Conservation (phyloP, 2,329 filamentous ascomycete species). For the Atkinsonella texensis region DNA sequence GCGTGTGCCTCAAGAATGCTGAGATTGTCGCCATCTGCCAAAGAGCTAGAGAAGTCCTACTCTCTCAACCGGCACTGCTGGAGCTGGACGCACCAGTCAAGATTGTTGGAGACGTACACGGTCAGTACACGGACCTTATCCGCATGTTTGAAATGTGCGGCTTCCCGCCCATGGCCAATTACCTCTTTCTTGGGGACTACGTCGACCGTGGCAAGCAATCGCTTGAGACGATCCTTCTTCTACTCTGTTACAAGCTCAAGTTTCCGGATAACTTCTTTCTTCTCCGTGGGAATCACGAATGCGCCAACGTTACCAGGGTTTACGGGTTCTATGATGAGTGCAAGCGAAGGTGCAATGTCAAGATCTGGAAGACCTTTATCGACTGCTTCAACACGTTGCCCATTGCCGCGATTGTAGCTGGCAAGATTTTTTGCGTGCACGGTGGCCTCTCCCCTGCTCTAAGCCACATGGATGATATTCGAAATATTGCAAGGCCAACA, state of each 20-base stretch:
- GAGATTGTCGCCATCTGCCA: constrained; percentile 92
- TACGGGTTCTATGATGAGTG: constrained; percentile 99
- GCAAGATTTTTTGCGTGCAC: constrained; percentile 96
- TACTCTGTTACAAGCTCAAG: constrained; percentile 95
- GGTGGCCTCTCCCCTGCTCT: constrained; percentile 86
- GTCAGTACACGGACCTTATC: constrained; percentile 91
- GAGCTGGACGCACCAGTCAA: constrained; percentile 94
- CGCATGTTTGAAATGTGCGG: constrained; percentile 98
- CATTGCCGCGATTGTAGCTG: constrained; percentile 91
- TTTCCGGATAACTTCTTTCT: constrained; percentile 97
- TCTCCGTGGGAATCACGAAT: constrained; percentile 89
- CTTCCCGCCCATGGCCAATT: constrained; percentile 85
- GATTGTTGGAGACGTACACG: constrained; percentile 93
- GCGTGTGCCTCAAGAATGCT: constrained; percentile 92
- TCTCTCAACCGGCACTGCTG: constrained; percentile 82
- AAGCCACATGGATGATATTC: constrained; percentile 96
- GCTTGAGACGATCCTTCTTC: constrained; percentile 81
- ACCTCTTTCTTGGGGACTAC: constrained; percentile 89
- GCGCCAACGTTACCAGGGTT: constrained; percentile 87
- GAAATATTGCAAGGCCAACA: constrained; percentile 87
- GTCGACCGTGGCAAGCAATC: constrained; percentile 95
- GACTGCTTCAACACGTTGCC: constrained; percentile 94
- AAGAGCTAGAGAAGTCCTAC: constrained; percentile 75
- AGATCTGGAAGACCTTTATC: constrained; percentile 96
- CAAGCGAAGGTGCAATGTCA: constrained; percentile 91